Base-by-base conservation (phyloP, 257 asterid species). In the Gentiana macrophylla region DNA sequence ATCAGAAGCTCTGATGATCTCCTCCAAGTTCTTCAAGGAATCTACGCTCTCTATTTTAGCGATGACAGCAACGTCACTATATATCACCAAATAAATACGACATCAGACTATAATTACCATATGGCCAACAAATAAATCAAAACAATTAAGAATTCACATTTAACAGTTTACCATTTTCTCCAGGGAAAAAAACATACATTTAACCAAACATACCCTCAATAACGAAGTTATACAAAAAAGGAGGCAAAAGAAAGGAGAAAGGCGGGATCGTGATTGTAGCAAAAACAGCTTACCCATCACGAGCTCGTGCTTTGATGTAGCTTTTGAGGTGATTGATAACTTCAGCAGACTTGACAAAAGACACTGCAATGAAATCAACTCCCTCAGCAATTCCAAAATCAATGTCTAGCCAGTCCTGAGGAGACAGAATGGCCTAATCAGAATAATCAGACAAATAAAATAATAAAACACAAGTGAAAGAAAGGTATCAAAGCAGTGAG, bases 311-410 rank as follows among this genome's bases (percentile, higher is more conserved):
- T 69, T 82, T 80, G 49, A 92, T 86, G 57, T 92, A 92, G 83
- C 99, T 92, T 76, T 73, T 92, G 50, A 92, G 97, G 75, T 88
- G 94, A 74, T 86, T 85, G 70, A 92, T 70, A 50, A 92, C 97
- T 72, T 92, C 99, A n/a, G 97, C 99, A 62, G 99, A 86, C 79
- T 88, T 92, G 79, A 92, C 99, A 77, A 92, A 92, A 46, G 99
- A 92, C 76, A 92, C 77, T 35, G 99, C 97, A 54, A 92, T 82
- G 74, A 92, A 92, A 61, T 92, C 99, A 67, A 92, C 99, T 55
- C 97, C 97, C 70, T 85, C 97, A 6, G 95, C 85, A 64, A 92
- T 88, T 69, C 99, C 99, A 49, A 89, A 92, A 67, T 92, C 99
- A 60, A 92, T 92, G 69, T 92, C 99, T 74, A 92, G 50, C 99